These are phyloP conservation scores for Mortierella sp. DNA, from an alignment of 371 early-diverging fungal species.

Conservation along the genomic window DNA sequence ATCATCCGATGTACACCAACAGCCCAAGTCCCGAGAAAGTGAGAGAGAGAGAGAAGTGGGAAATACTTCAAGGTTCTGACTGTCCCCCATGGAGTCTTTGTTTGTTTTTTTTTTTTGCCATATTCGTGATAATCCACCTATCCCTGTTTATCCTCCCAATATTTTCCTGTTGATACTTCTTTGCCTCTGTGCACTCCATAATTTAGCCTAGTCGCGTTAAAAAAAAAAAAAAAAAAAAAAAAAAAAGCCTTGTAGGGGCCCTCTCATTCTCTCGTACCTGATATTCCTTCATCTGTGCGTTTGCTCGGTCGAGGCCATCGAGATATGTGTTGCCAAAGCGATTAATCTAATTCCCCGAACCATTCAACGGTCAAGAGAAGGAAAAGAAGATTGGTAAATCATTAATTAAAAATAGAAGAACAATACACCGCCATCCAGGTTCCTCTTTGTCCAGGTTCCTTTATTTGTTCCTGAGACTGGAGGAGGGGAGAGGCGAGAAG, in stretches of 20 bases:
- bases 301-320: conserved; percentile 55
- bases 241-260: too few species aligned
- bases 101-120: too few species aligned
- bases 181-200: too few species aligned
- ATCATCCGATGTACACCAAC: too few species aligned
- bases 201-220: background rate
- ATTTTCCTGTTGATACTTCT: too few species aligned
- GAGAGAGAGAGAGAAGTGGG: background rate
- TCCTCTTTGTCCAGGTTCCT: too few species aligned
- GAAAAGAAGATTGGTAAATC: background rate
- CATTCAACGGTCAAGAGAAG: conserved; percentile 20
- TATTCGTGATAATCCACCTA: too few species aligned
- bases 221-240: too few species aligned
- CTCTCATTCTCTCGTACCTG: conserved; percentile 21
- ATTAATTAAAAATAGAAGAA: background rate
- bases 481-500: background rate
- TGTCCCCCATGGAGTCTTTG: too few species aligned
- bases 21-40: too few species aligned
- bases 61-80: too few species aligned
- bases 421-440: background rate
- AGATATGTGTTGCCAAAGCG: conserved; percentile 59
- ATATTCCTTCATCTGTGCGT: conserved; percentile 74
- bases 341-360: conserved; percentile 24
- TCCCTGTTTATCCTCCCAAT: too few species aligned
- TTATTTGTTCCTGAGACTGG: background rate